A percentile compares a stretch with the other conserved stretches of the same genome.
Conservation (phyloP, 1,284 basidiomycete genomes). For the Pulveroboletus ridleyi region DNA sequence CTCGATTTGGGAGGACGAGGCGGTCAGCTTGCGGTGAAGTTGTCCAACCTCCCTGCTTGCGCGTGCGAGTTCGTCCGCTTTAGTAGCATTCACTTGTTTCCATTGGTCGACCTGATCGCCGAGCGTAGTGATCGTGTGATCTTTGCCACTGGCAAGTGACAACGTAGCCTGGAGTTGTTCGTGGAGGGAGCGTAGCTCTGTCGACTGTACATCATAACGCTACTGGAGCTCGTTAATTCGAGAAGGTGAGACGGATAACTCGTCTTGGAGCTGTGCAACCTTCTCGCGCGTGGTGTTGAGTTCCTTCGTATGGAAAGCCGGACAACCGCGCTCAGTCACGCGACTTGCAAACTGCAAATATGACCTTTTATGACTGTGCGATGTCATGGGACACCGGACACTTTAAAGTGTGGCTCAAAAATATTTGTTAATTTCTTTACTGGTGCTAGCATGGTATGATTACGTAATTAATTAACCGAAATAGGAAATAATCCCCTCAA, state of each 20-base stretch:
- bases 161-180: background rate
- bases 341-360: too few species aligned
- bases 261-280: background rate
- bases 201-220: constrained; percentile 5
- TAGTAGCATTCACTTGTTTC: background rate
- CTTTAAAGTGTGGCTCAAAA: too few species aligned
- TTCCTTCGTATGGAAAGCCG: constrained; percentile 1
- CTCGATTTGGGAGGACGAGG: background rate
- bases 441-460: too few species aligned
- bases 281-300: background rate
- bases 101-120: constrained; percentile 5
- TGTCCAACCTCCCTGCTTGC: background rate
- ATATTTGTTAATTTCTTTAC: too few species aligned
- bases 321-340: too few species aligned
- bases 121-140: background rate
- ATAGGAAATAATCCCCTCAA: too few species aligned
- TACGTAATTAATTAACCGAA: too few species aligned
- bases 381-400: too few species aligned
- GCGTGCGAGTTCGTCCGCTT: background rate
- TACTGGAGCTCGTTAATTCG: constrained; percentile 8
- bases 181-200: constrained; percentile 3
- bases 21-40: background rate
- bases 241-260: background rate
- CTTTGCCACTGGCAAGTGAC: constrained; percentile 1
- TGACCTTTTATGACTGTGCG: too few species aligned